Percentiles rank a stretch among this genome's conserved stretches.
These are phyloP conservation scores for Wickerhamiella australiensis DNA, from an alignment of 805 yeast genomes.

Conservation along the genomic window DNA sequence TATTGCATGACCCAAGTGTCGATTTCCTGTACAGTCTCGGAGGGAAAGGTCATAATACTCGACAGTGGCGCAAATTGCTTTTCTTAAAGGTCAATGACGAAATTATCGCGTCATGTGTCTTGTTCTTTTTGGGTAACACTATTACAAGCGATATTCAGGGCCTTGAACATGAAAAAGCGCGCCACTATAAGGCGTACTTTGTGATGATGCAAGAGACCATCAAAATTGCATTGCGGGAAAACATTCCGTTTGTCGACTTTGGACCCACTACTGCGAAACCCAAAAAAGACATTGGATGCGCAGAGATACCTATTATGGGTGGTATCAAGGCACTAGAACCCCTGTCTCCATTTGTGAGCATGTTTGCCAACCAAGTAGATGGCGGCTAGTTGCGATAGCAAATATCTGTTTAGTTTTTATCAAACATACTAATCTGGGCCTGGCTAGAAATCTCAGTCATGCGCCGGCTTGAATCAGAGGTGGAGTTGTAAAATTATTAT, in stretches of 20 bases:
- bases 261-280: conserved; percentile 38
- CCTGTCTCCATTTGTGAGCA: conserved; percentile 19
- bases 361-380: conserved; percentile 22
- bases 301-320: conserved; percentile 31
- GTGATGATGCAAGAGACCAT: conserved; percentile 40
- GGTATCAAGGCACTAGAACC: conserved; percentile 28
- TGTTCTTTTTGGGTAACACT: conserved; percentile 35
- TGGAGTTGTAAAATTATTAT: too few relatives aligned
- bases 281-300: conserved; percentile 33
- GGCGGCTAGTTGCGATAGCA: conserved; percentile 11
- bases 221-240: conserved; percentile 31
- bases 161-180: conserved; percentile 31
- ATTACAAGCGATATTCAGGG: conserved; percentile 37
- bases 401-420: too few relatives aligned
- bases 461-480: too few relatives aligned
- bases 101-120: conserved; percentile 33
- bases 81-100: conserved; percentile 32
- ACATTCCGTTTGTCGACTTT: conserved; percentile 33
- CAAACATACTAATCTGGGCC: too few relatives aligned
- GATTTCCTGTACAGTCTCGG: conserved; percentile 29
- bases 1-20: conserved; percentile 29
- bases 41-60: conserved; percentile 20
- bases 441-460: too few relatives aligned
- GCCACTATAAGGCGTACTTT: conserved; percentile 34
- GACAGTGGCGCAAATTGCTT: conserved; percentile 28